These are phyloP conservation scores for Hirsutella thompsonii DNA, from an alignment of 2,329 filamentous ascomycete genomes.

Conservation along the genomic window DNA sequence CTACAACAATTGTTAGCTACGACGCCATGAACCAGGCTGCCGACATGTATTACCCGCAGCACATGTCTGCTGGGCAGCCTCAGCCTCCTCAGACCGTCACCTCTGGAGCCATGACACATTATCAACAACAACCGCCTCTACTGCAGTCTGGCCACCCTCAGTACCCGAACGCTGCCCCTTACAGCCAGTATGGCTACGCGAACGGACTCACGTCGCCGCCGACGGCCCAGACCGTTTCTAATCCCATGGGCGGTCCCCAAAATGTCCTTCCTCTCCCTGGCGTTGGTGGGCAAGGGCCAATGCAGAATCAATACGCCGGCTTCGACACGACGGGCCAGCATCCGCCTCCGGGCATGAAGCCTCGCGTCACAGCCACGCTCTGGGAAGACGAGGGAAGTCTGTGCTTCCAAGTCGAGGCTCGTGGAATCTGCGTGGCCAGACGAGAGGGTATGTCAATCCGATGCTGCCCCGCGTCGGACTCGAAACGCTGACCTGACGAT, in stretches of 20 bases:
- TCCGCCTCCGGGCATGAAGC: constrained; percentile 89
- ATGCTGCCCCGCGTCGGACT: too few species aligned
- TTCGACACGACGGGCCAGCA: constrained; percentile 85
- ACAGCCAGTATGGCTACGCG: constrained; percentile 57
- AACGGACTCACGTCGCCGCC: constrained; percentile 75
- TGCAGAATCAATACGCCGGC: constrained; percentile 44
- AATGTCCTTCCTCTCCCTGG: constrained; percentile 62
- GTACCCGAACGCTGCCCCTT: constrained; percentile 53
- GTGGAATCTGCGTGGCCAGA: constrained; percentile 88
- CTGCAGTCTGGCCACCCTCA: constrained; percentile 59
- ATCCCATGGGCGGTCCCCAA: constrained; percentile 48
- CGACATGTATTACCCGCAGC: constrained; percentile 77
- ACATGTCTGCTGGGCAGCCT: constrained; percentile 66
- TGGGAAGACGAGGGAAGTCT: constrained; percentile 98
- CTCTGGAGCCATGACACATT: constrained; percentile 60
- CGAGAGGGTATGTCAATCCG: constrained; percentile 55
- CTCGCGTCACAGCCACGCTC: constrained; percentile 84
- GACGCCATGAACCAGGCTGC: constrained; percentile 69
- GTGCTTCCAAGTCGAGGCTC: constrained; percentile 94
- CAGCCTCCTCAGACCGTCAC: constrained; percentile 67
- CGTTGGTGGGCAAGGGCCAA: constrained; percentile 31
- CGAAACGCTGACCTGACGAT: constrained; percentile 1
- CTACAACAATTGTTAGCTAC: constrained; percentile 18
- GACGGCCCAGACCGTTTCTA: constrained; percentile 53
- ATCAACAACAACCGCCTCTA: constrained; percentile 64